Percentiles rank a stretch among this genome's conserved stretches.
These are phyloP conservation scores for Fusarium redolens DNA, from an alignment of 2,329 filamentous ascomycete genomes.

Conservation along the genomic window DNA sequence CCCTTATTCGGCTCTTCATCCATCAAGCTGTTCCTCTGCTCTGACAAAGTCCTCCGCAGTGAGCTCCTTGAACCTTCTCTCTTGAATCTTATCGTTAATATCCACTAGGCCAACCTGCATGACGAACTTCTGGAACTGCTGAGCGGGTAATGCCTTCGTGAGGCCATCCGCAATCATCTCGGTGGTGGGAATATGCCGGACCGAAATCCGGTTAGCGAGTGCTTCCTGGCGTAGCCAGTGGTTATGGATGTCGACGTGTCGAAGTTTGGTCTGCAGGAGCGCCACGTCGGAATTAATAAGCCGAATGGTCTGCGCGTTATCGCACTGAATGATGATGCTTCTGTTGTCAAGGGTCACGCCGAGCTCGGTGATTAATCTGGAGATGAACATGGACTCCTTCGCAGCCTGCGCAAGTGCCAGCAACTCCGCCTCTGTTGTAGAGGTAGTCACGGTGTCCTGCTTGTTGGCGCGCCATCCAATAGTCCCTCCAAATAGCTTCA, in stretches of 20 bases:
- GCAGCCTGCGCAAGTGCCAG: background rate
- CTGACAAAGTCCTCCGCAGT: background rate
- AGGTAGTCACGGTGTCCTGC: conserved; percentile 6
- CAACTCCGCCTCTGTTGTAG: conserved; percentile 11
- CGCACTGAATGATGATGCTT: background rate
- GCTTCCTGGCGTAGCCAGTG: background rate
- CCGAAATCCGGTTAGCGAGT: background rate
- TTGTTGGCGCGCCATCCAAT: conserved; percentile 8
- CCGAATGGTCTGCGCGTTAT: background rate
- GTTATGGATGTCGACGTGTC: background rate
- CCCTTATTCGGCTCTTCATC: background rate
- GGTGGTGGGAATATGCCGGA: background rate
- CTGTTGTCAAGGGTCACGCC: background rate
- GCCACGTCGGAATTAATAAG: background rate
- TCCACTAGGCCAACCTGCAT: background rate
- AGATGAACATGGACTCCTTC: background rate
- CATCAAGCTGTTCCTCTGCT: background rate
- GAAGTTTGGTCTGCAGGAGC: background rate
- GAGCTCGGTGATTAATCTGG: background rate
- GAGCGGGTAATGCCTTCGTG: background rate
- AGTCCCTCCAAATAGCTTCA: conserved; percentile 1
- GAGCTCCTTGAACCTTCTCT: background rate
- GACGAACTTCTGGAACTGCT: background rate
- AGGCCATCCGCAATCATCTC: background rate
- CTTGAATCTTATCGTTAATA: background rate